A percentile compares a stretch with the other conserved stretches of the same genome.
Conservation (phyloP, 2,329 filamentous ascomycete genomes). For the Alternaria ethzedia region DNA sequence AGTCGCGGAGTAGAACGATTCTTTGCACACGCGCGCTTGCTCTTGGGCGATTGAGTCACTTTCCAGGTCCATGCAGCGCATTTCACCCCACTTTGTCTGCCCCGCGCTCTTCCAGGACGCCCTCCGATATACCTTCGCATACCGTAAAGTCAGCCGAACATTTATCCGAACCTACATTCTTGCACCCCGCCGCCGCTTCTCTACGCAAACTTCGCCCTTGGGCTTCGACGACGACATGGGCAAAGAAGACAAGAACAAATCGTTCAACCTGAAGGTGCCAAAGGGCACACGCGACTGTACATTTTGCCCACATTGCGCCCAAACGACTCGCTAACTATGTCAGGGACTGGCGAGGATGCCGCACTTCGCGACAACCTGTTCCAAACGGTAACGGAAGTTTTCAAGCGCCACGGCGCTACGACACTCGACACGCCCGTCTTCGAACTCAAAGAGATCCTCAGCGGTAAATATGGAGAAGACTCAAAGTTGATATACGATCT, state of each 20-base stretch:
- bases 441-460: slow-evolving; percentile 83
- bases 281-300: slow-evolving; percentile 89
- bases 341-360: slow-evolving; percentile 43
- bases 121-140: slow-evolving; percentile 25
- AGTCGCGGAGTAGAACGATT: slow-evolving; percentile 12
- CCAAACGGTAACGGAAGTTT: slow-evolving; percentile 42
- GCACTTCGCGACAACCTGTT: slow-evolving; percentile 47
- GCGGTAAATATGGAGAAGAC: slow-evolving; percentile 92
- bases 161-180: slow-evolving; percentile 8
- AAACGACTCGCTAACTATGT: slow-evolving; percentile 18
- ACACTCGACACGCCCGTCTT: slow-evolving; percentile 71
- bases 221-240: slow-evolving; percentile 50
- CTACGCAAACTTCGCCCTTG: slow-evolving; percentile 18
- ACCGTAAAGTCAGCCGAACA: slow-evolving; percentile 19
- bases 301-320: slow-evolving; percentile 51
- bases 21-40: slow-evolving; percentile 27
- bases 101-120: slow-evolving; percentile 36
- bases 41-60: slow-evolving; percentile 35
- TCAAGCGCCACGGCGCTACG: slow-evolving; percentile 48
- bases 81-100: slow-evolving; percentile 39
- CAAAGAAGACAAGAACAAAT: slow-evolving; percentile 51
- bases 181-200: slow-evolving; percentile 24
- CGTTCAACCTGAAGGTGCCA: slow-evolving; percentile 80
- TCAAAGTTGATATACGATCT: slow-evolving; percentile 91
- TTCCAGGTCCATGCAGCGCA: slow-evolving; percentile 36